Evolutionary conservation across 768 basidiomycete genomes (phyloP), one percentile per base, ranked within the genome.

Genomic region (Mycena crocata): DNA sequence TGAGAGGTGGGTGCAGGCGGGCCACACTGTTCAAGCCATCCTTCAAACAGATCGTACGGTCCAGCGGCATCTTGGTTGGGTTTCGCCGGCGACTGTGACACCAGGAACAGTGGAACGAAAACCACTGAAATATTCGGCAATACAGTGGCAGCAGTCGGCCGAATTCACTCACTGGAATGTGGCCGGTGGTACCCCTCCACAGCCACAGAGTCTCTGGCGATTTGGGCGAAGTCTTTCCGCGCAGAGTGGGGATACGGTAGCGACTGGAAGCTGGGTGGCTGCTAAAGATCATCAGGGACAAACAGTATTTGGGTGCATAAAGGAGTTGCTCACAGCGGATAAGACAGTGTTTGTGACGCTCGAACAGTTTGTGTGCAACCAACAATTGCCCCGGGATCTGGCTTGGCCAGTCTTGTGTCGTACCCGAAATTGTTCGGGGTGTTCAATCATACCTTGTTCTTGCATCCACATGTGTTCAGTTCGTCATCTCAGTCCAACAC

Each of bases 61-160:
- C 9, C 72, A 73, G 34, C 61, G 62, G 1, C 70, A 70, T 42
- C 52, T 73, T 5, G 71, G 72, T 1, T 73, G 72, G 72, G 52
- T 51, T 3, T 9, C 61, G 1, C 30, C 60, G 10, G 19, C 5
- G 24, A 23, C 4, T 46, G 24, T n/a, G 31, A 40, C 32, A 19
- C 23, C 40, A 15, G 35, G 19, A n/a, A 57, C 13, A 26, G 21
- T 40, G 15, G 5, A 42, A 32, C 31, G 10, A 14, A 45, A 30
- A 31, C 49, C 49, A 2, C 5, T 42, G 40, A 42, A 21, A 42
- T 15, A 42, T 35, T 7, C 30, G 59, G 42, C 14, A 37, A 5
- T 55, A 24, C 35, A 21, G 19, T 39, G 40, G 40, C 13, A 42
- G 40, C 31, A 37, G 28, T 56, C 55, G 13, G 9, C 24, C 9